Conservation (phyloP, 2,329 filamentous ascomycete genomes). For the Sclerotinia borealis region DNA sequence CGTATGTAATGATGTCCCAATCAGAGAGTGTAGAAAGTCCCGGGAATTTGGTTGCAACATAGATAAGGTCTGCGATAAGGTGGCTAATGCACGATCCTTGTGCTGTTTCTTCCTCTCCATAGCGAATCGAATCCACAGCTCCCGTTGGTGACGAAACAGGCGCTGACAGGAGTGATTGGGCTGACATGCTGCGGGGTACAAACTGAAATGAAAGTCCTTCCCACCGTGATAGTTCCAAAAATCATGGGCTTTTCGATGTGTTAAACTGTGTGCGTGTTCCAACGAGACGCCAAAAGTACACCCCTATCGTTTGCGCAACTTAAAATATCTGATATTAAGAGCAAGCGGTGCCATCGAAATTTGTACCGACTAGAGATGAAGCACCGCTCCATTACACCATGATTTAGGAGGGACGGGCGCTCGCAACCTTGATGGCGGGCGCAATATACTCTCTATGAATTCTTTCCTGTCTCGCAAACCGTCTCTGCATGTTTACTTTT, state of each 20-base stretch:
- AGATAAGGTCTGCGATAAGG: neutral
- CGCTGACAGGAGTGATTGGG: neutral
- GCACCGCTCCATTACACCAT: neutral
- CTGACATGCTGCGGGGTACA: neutral
- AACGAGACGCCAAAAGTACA: neutral
- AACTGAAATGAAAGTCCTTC: neutral
- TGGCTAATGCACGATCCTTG: constrained; percentile 2
- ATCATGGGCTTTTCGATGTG: neutral
- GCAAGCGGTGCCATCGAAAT: neutral
- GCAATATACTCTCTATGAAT: neutral
- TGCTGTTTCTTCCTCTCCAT: neutral
- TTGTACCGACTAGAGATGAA: neutral
- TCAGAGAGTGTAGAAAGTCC: neutral
- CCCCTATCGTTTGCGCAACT: neutral
- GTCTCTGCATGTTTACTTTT: neutral
- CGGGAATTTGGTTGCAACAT: neutral
- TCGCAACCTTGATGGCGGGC: neutral
- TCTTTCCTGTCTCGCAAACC: neutral
- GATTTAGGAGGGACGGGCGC: neutral
- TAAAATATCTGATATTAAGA: too few relatives aligned
- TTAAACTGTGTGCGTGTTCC: neutral
- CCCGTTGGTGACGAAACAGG: neutral
- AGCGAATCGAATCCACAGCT: neutral
- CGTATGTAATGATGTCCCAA: neutral
- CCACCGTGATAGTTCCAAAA: neutral